Evolutionary conservation across 345 rosid species (phyloP), one percentile per base, ranked within the genome.

Genomic region (Aquilaria malaccensis): DNA sequence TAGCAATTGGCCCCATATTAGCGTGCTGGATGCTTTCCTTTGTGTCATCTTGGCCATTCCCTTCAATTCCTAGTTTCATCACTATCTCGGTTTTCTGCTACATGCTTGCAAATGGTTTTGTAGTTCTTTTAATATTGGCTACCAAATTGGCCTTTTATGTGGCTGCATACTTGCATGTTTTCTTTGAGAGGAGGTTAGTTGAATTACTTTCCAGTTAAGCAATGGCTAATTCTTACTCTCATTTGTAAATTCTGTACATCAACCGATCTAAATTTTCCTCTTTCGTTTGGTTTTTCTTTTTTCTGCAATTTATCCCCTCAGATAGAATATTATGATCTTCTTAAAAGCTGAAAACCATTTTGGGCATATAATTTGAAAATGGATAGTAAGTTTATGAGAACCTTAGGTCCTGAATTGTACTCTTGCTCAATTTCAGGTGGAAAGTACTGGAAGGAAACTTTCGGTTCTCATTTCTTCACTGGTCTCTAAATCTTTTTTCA

Each of bases 141-240:
- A 86, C 97, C 60, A 90, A 85, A 67, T 58, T 78, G 69, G 61
- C 75, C 72, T 90, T 90, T 80, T 85, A 90, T 75, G 77, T 71
- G 67, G 84, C 74, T 47, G 97, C 97, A n/a, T 60, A 79, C 50
- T 31, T 80, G 59, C 91, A 90, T 72, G 82, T 79, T 43, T 72
- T 81, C 74, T 30, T 94, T 57, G 86, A 79, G 73, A 78, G 75
- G 67, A 84, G 91, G 99, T 90, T 68, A 46, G 79, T 78, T 49
- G 62, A 50, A 45, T 67, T 33, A 32, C 60, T 59, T 54, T 15
- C 55, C 43, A 15, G 22, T 9, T 50, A 13, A 50, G 15, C n/a
- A 9, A 37, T 37, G 43, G 43, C 43, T 37, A 37, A 37, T 1
- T 37, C 7, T 37, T 37, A 37, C 43, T 37, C 1, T 37, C 22